phyloP scores from a whole-genome alignment of 2,329 filamentous ascomycete species.

The Xylariaceae sp. region DNA sequence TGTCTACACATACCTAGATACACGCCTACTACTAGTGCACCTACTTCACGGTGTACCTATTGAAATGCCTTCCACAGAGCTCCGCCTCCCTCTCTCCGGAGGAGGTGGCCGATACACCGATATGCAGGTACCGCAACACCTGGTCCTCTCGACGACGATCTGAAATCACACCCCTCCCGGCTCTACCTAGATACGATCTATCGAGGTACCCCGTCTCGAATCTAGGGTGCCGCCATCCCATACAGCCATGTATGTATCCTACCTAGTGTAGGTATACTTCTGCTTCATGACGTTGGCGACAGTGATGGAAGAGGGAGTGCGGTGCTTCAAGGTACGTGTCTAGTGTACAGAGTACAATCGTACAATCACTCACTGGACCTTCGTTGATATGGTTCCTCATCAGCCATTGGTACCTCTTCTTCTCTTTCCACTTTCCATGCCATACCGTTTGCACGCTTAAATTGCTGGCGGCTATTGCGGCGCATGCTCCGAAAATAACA shows the following conservation, averaged over 20 bases:
- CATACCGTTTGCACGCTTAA: not conserved
- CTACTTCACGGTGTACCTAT: not conserved
- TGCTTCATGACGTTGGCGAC: not conserved
- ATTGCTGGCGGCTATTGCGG: conserved; percentile 8
- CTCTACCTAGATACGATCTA: not conserved
- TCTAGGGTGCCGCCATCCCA: not conserved
- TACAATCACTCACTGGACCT: not conserved
- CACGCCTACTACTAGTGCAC: too few relatives aligned
- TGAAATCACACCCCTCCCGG: conserved; percentile 6
- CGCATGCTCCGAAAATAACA: conserved; percentile 8
- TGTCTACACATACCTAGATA: not conserved
- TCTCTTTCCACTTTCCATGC: not conserved
- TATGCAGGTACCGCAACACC: conserved; percentile 31
- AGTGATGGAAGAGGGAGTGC: not conserved
- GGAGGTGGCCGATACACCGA: conserved; percentile 30
- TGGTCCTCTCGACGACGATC: conserved; percentile 18
- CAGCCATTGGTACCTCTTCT: not conserved
- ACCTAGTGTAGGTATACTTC: not conserved
- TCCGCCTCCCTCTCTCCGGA: conserved; percentile 19
- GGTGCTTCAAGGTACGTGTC: not conserved
- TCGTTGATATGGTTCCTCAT: not conserved
- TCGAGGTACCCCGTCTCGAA: not conserved
- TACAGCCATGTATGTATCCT: not conserved
- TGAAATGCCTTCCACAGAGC: not conserved
- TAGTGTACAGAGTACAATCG: not conserved